These are phyloP conservation scores for Calonectria pseudoturangicola DNA, from an alignment of 2,329 filamentous ascomycete species.

Conservation along the genomic window DNA sequence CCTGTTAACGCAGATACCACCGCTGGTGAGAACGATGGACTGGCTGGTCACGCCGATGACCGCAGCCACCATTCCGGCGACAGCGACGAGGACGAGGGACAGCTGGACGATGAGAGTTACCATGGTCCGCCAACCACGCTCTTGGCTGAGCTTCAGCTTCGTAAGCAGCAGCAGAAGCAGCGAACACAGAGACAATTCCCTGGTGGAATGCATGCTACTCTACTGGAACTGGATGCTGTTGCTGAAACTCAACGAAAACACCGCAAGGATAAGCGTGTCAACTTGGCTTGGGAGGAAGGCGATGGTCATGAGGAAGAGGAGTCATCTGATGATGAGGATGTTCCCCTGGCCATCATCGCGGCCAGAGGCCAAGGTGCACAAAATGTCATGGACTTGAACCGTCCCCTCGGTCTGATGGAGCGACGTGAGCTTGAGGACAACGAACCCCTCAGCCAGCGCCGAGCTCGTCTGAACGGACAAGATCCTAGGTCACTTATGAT, in stretches of 20 bases:
- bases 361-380: conserved; percentile 73
- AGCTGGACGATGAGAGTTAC: conserved; percentile 70
- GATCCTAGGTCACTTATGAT: conserved; percentile 65
- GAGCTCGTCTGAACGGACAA: conserved; percentile 83
- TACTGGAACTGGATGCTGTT: conserved; percentile 92
- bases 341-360: conserved; percentile 89
- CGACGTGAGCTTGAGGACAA: conserved; percentile 92
- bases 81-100: conserved; percentile 60
- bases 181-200: conserved; percentile 81
- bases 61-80: conserved; percentile 50
- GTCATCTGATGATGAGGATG: conserved; percentile 83
- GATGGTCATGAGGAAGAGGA: conserved; percentile 66
- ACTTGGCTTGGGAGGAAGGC: conserved; percentile 92
- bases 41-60: conserved; percentile 54
- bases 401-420: conserved; percentile 85
- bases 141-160: conserved; percentile 91
- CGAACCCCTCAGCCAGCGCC: conserved; percentile 87
- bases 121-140: conserved; percentile 90
- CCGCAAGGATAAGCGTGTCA: conserved; percentile 84
- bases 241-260: conserved; percentile 88
- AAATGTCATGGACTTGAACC: conserved; percentile 73
- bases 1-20: conserved; percentile 53
- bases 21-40: conserved; percentile 47
- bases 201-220: conserved; percentile 91
- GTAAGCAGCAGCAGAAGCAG: conserved; percentile 90